These are phyloP conservation scores for Calonectria leucothoes DNA, from an alignment of 2,329 filamentous ascomycete species.

Conservation along the genomic window DNA sequence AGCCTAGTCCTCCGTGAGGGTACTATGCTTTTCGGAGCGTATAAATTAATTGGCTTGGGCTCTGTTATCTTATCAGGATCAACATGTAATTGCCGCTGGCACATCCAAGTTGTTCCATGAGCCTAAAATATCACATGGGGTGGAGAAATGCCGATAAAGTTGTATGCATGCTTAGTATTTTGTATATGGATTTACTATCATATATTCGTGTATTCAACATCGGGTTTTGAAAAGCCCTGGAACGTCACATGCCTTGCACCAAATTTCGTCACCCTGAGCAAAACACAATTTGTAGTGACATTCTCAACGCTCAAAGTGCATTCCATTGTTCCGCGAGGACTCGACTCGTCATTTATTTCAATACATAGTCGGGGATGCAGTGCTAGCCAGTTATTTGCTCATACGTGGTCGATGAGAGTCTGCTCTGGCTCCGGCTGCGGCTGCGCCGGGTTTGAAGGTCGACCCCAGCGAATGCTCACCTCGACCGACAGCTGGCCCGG, in stretches of 20 bases:
- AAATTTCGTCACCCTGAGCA: too few species aligned
- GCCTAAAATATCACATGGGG: neutral
- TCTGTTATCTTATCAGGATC: neutral
- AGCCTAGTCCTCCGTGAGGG: neutral
- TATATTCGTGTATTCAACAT: too few species aligned
- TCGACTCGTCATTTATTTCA: neutral
- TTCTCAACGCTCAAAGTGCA: too few species aligned
- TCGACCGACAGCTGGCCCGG: neutral
- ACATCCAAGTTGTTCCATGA: neutral
- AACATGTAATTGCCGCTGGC: too few species aligned
- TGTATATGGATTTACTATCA: neutral
- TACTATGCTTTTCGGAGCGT: neutral
- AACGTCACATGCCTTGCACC: too few species aligned
- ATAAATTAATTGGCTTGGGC: neutral
- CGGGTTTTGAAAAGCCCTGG: too few species aligned
- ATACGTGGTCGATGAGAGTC: neutral
- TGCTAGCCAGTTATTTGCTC: neutral
- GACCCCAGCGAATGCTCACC: neutral
- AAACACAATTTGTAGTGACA: too few species aligned
- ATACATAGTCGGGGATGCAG: fast-evolving
- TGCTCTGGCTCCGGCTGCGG: neutral
- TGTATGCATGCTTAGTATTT: neutral
- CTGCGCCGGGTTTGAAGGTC: neutral
- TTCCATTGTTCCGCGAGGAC: neutral
- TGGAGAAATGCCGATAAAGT: neutral